These are phyloP conservation scores for Botrytis cinerea DNA, from an alignment of 2,329 filamentous ascomycete genomes.

Conservation along the genomic window DNA sequence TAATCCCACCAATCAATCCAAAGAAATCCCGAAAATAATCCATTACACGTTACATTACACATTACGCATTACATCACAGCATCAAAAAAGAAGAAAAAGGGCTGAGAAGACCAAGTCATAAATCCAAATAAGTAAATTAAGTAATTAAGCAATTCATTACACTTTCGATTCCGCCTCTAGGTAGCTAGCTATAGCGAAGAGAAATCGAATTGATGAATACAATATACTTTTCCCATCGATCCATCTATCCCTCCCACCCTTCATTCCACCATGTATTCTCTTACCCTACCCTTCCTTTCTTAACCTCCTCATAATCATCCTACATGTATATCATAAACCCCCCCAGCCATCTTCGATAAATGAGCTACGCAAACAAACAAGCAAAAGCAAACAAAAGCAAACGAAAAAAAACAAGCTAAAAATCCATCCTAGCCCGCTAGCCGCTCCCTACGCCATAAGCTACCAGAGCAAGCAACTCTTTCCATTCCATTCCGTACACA, in stretches of 20 bases:
- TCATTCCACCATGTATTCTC: not conserved
- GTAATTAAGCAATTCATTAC: not conserved
- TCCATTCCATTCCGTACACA: slow-evolving; percentile 1
- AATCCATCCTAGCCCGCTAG: not conserved
- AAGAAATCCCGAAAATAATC: too few species aligned
- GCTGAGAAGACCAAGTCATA: not conserved
- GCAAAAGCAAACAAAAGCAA: not conserved
- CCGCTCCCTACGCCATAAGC: not conserved
- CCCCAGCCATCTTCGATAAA: not conserved
- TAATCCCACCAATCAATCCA: too few species aligned
- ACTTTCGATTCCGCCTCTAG: not conserved
- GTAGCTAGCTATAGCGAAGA: not conserved
- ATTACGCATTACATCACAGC: too few species aligned
- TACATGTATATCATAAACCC: not conserved
- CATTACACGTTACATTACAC: too few species aligned
- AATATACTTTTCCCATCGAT: not conserved
- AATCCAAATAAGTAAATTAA: not conserved
- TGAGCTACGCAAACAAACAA: not conserved
- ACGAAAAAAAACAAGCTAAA: not conserved
- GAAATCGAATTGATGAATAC: not conserved
- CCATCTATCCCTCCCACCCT: not conserved
- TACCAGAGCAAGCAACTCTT: not conserved
- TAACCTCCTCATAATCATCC: not conserved
- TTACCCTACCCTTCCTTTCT: not conserved
- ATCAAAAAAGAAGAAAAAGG: not conserved